Base-by-base conservation (phyloP, 1,139 yeast species). In the Hansenula anomala region DNA sequence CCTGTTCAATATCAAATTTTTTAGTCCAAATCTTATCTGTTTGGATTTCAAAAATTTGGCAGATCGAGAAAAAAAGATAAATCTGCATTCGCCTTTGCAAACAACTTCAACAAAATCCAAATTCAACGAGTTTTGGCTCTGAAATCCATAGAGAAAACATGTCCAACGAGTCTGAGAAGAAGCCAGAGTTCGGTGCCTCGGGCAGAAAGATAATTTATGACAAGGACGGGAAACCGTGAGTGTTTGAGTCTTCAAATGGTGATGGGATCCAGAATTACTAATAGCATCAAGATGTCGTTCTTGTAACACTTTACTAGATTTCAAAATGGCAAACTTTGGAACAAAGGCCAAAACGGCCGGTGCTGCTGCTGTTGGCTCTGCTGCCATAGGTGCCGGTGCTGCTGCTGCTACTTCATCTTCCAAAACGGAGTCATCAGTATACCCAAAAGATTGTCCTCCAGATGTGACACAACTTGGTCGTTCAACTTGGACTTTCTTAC, bases 401-500 rank as follows among this genome's bases (percentile, higher is more conserved):
- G 42, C 52, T 9, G 42, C 42, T 17, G 40, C 44, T n/a, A n/a
- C n/a, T 25, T 41, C 61, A 24, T 43, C 55, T 22, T 35, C 48
- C 19, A 41, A 49, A 17, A 43, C 48, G 13, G 20, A 28, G 5
- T 17, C 30, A 6, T 37, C 46, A n/a, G n/a, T 4, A 20, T 65
- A 67, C 37, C 48, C 67, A 5, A 67, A 68, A 36, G 81, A 75
- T 30, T 80, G 86, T 45, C 98, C 98, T 1, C 92, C 97, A 0
- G 97, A 89, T 63, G 94, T 85, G 11, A 83, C 74, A 38, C 71
- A 73, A 44, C 64, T 92, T 8, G 99, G 99, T 1, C 70, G 80
- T 39, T 77, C 95, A 0, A 80, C 97, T 4, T 92, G 99, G 99
- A 88, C 96, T 1, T 71, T 92, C 34, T 67, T 92, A 33, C 99